These are phyloP conservation scores for Aspergillus sclerotiicarbonarius DNA, from an alignment of 495 filamentous ascomycete genomes.

Conservation along the genomic window DNA sequence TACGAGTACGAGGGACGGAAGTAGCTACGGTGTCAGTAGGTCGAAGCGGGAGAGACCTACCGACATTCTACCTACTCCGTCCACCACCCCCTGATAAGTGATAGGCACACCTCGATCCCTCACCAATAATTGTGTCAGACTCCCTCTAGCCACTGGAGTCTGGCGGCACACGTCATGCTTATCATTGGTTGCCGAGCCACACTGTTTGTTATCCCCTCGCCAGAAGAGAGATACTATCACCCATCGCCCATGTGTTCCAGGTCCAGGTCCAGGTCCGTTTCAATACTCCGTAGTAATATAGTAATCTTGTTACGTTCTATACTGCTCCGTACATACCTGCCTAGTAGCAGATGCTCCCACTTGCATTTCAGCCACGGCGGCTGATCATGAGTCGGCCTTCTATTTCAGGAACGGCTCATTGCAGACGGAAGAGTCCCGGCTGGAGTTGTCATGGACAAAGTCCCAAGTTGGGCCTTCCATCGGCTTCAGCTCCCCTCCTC, in stretches of 20 bases:
- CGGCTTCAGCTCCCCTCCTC: background rate
- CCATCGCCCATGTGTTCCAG: background rate
- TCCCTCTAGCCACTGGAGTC: background rate
- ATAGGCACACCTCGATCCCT: background rate
- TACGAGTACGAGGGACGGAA: too few relatives aligned
- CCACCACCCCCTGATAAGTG: background rate
- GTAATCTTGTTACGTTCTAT: background rate
- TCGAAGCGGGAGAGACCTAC: too few relatives aligned
- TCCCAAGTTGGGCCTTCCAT: background rate
- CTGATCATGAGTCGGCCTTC: slow-evolving; percentile 9
- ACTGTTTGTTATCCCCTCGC: slow-evolving; percentile 1
- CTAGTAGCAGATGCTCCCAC: slow-evolving; percentile 4
- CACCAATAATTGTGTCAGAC: background rate
- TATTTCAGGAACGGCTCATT: slow-evolving; percentile 11
- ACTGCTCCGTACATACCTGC: too few relatives aligned
- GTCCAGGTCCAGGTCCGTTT: background rate
- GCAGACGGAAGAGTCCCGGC: background rate
- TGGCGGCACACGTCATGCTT: slow-evolving; percentile 6
- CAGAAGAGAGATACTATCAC: background rate
- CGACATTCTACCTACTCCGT: too few relatives aligned
- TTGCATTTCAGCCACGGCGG: slow-evolving; percentile 4
- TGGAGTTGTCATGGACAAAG: background rate
- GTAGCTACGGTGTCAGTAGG: too few relatives aligned
- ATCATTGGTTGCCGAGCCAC: background rate
- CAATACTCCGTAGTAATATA: background rate